phyloP scores from a whole-genome alignment of 2,329 filamentous ascomycete genomes.

The Mycosphaerella sp. region DNA sequence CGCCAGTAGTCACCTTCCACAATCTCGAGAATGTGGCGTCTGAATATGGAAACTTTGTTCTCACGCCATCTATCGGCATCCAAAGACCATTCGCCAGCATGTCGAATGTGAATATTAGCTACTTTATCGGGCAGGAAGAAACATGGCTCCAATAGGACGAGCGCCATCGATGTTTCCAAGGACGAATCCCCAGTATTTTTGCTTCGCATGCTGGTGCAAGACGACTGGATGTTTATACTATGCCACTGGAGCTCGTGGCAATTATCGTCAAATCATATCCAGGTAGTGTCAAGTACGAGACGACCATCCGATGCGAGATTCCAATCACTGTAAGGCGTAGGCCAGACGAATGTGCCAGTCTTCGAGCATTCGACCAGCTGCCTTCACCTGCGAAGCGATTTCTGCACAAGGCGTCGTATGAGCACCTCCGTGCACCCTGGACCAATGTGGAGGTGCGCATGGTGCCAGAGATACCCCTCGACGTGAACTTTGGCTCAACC shows the following conservation, averaged over 20 bases:
- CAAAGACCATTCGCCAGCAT: constrained; percentile 8
- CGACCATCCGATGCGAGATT: constrained; percentile 19
- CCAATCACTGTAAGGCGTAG: constrained; percentile 24
- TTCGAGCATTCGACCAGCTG: neutral
- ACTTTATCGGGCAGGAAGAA: constrained; percentile 16
- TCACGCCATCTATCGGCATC: constrained; percentile 13
- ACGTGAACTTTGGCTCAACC: constrained; percentile 11
- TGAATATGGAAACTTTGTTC: constrained; percentile 16
- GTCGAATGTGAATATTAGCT: constrained; percentile 12
- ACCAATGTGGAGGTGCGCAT: constrained; percentile 10
- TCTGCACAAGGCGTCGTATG: neutral
- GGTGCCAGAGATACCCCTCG: neutral
- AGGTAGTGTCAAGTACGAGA: constrained; percentile 20
- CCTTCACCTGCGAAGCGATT: constrained; percentile 11
- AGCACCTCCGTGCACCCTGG: neutral
- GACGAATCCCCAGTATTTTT: constrained; percentile 15
- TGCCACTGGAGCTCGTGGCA: constrained; percentile 21
- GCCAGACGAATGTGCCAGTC: constrained; percentile 18
- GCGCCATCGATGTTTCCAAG: constrained; percentile 15
- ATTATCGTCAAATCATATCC: constrained; percentile 17
- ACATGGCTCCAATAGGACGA: constrained; percentile 20
- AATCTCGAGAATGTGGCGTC: constrained; percentile 20
- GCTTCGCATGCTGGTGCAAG: constrained; percentile 19
- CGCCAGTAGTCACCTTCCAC: constrained; percentile 19
- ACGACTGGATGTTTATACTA: constrained; percentile 23